Conservation (phyloP, 441 rosid species). For the Gossypium gossypioides region DNA sequence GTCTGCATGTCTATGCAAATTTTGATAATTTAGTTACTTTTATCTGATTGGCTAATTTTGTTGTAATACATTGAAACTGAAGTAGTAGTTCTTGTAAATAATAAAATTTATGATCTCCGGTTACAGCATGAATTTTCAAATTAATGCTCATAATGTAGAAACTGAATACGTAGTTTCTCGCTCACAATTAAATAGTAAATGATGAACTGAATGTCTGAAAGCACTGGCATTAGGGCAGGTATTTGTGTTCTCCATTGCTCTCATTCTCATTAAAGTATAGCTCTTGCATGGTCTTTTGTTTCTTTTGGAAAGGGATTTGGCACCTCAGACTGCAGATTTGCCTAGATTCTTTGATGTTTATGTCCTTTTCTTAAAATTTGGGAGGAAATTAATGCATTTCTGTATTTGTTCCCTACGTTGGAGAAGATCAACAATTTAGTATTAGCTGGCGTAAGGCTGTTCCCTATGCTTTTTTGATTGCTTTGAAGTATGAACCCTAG, state of each 20-base stretch:
- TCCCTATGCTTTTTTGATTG: background rate
- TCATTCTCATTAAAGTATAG: background rate
- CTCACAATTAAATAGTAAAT: background rate
- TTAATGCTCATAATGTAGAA: background rate
- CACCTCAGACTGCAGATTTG: background rate
- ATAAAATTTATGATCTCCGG: background rate
- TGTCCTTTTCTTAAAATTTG: background rate
- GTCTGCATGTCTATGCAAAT: background rate
- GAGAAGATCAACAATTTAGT: background rate
- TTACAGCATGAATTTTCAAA: background rate
- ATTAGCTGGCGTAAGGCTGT: background rate
- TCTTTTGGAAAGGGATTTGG: conserved; percentile 1
- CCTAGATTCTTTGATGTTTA: background rate
- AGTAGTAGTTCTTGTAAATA: background rate
- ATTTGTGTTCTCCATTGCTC: background rate
- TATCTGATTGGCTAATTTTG: background rate
- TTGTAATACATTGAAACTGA: background rate
- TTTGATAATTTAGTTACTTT: background rate
- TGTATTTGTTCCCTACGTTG: background rate
- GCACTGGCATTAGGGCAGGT: background rate
- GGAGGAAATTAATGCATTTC: background rate
- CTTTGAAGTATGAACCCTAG: background rate
- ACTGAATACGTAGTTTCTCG: background rate
- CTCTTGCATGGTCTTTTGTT: background rate
- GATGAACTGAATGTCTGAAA: background rate